Conservation (phyloP, 805 yeast species). For the Sungouiozyma ichnusensis region DNA sequence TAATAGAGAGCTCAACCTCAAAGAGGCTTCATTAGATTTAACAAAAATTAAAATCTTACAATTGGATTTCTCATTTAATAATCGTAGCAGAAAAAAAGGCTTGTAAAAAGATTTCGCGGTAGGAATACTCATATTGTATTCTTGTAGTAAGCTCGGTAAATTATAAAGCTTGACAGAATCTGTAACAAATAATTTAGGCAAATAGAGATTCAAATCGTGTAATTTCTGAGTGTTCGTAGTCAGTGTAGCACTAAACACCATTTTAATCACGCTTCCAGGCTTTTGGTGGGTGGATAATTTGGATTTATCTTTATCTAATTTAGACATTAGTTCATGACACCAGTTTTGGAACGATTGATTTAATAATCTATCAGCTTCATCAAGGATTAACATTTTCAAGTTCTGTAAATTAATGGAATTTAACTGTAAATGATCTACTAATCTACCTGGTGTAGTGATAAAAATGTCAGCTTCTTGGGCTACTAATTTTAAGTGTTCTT, state of each 20-base stretch:
- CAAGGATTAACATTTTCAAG: constrained; percentile 57
- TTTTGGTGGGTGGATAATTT: constrained; percentile 10
- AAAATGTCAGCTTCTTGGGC: constrained; percentile 52
- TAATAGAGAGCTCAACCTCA: constrained; percentile 58
- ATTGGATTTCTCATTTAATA: constrained; percentile 27
- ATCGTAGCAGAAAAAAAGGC: constrained; percentile 60
- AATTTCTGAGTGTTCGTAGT: constrained; percentile 88
- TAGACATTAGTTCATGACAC: constrained; percentile 47
- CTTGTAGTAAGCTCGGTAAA: constrained; percentile 45
- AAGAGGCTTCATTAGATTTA: constrained; percentile 62
- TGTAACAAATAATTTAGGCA: constrained; percentile 59
- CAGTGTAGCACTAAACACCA: constrained; percentile 86
- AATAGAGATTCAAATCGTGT: constrained; percentile 53
- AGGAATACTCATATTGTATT: constrained; percentile 30
- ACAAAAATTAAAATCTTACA: constrained; percentile 23
- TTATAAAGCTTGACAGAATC: constrained; percentile 58
- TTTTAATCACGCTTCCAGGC: constrained; percentile 41
- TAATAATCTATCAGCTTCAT: constrained; percentile 73
- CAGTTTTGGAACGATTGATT: constrained; percentile 92
- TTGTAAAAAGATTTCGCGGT: constrained; percentile 41
- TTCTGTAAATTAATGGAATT: constrained; percentile 36
- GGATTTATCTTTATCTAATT: constrained; percentile 28
- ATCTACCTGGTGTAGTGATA: constrained; percentile 68
- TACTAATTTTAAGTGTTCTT: constrained; percentile 47
- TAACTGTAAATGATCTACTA: constrained; percentile 58